A percentile compares a stretch with the other conserved stretches of the same genome.
phyloP scores from a whole-genome alignment of 2,329 filamentous ascomycete genomes.

The Blastomyces percursus region DNA sequence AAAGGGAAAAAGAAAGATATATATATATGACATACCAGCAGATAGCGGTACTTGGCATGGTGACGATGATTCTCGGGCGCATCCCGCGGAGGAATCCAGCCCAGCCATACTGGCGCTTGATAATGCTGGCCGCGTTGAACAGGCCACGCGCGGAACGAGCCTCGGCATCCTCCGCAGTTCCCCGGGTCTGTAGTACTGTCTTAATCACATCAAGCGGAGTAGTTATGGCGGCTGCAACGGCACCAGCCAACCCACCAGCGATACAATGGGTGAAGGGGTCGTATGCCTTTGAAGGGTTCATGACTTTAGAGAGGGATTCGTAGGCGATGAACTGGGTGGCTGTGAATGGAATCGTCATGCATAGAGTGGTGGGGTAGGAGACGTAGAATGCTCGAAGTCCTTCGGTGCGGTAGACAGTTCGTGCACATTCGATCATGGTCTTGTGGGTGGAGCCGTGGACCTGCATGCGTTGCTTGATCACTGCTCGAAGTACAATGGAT shows the following conservation, averaged over 20 bases:
- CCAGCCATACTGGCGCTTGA: slow-evolving; percentile 73
- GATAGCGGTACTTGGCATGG: slow-evolving; percentile 98
- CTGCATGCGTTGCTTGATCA: slow-evolving; percentile 99
- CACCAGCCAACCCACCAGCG: slow-evolving; percentile 84
- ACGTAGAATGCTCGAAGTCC: slow-evolving; percentile 91
- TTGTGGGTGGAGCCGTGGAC: slow-evolving; percentile 90
- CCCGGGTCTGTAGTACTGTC: slow-evolving; percentile 88
- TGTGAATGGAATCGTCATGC: slow-evolving; percentile 97
- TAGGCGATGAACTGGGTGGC: slow-evolving; percentile 96
- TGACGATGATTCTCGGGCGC: slow-evolving; percentile 81
- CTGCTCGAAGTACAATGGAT: slow-evolving; percentile 37
- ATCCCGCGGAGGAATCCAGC: slow-evolving; percentile 88
- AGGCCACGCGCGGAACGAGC: slow-evolving; percentile 77
- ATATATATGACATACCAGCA: slow-evolving; percentile 59
- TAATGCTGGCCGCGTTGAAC: slow-evolving; percentile 63
- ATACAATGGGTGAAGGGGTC: slow-evolving; percentile 90
- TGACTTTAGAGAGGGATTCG: slow-evolving; percentile 85
- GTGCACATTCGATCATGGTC: slow-evolving; percentile 76
- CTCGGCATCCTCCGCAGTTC: slow-evolving; percentile 68
- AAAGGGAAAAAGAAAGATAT: neutral
- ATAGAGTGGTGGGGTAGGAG: slow-evolving; percentile 93
- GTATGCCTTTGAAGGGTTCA: slow-evolving; percentile 72
- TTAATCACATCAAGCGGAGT: slow-evolving; percentile 98
- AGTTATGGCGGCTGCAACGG: slow-evolving; percentile 83
- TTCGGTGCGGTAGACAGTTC: slow-evolving; percentile 75